Conservation (phyloP, 768 basidiomycete genomes). For the Psilocybe subaeruginosa region DNA sequence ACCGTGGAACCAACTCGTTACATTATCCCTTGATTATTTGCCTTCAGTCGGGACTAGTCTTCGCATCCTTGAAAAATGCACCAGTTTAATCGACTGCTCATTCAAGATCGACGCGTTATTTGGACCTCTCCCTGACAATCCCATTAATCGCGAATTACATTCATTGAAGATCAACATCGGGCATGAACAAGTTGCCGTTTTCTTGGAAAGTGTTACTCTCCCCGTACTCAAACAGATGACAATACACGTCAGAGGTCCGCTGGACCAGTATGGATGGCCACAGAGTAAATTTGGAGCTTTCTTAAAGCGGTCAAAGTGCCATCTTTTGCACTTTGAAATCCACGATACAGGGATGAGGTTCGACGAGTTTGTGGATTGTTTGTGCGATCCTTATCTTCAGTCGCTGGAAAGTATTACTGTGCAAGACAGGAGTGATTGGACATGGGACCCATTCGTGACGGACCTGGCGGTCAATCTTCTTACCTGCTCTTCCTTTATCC, state of each 20-base stretch:
- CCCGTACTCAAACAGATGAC: slow-evolving; percentile 28
- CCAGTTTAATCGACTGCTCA: slow-evolving; percentile 27
- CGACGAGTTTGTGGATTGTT: slow-evolving; percentile 30
- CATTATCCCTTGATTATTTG: slow-evolving; percentile 29
- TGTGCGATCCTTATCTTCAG: slow-evolving; percentile 29
- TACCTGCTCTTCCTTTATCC: slow-evolving; percentile 19
- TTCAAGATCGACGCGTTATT: slow-evolving; percentile 30
- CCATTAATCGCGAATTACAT: slow-evolving; percentile 27
- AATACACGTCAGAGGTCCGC: slow-evolving; percentile 30
- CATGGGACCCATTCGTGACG: slow-evolving; percentile 35
- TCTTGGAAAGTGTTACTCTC: slow-evolving; percentile 31
- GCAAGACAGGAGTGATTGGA: slow-evolving; percentile 36
- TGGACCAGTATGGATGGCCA: slow-evolving; percentile 35
- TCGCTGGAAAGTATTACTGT: slow-evolving; percentile 32
- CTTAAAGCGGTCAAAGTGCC: slow-evolving; percentile 32
- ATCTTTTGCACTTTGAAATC: slow-evolving; percentile 30
- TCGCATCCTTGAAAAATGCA: slow-evolving; percentile 31
- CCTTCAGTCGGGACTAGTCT: slow-evolving; percentile 30
- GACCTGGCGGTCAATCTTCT: slow-evolving; percentile 30
- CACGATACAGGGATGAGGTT: slow-evolving; percentile 34
- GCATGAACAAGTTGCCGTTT: slow-evolving; percentile 28
- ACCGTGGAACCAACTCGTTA: slow-evolving; percentile 34
- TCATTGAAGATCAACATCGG: slow-evolving; percentile 34
- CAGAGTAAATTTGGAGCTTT: slow-evolving; percentile 32
- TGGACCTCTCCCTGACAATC: slow-evolving; percentile 24